These are phyloP conservation scores for Pseudocercospora cruenta DNA, from an alignment of 2,329 filamentous ascomycete species.

Conservation along the genomic window DNA sequence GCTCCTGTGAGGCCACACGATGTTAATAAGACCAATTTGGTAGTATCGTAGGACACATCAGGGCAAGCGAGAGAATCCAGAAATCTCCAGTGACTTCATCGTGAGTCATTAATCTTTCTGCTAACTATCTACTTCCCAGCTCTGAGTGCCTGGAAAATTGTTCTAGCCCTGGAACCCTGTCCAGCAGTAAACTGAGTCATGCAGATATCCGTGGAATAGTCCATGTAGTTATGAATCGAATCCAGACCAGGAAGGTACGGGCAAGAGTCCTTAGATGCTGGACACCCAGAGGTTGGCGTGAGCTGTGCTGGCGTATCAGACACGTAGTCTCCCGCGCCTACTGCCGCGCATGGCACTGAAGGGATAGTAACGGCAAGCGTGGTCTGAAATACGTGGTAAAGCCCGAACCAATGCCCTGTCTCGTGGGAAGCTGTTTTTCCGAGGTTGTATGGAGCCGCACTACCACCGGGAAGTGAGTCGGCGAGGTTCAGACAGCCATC, in stretches of 20 bases:
- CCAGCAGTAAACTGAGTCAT: conserved; percentile 17
- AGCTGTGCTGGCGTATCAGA: conserved; percentile 41
- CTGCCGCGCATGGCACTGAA: conserved; percentile 31
- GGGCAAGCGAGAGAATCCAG: no score
- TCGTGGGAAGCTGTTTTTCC: conserved; percentile 50
- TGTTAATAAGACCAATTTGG: no score
- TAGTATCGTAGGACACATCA: no score
- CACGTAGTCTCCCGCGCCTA: conserved; percentile 48
- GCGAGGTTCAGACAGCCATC: conserved; percentile 60
- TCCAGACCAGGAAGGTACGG: conserved; percentile 49
- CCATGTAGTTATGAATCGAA: conserved; percentile 60
- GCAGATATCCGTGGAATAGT: conserved; percentile 33
- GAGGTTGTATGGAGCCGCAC: conserved; percentile 49
- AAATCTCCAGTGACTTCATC: no score
- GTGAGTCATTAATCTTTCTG: no score
- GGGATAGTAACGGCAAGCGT: conserved; percentile 1
- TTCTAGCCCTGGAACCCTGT: not conserved
- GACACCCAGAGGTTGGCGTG: conserved; percentile 54
- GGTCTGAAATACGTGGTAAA: conserved; percentile 47
- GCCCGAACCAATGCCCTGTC: conserved; percentile 41
- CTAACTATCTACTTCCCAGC: not conserved
- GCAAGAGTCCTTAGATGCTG: conserved; percentile 52
- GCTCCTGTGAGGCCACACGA: no score
- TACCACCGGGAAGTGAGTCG: conserved; percentile 55
- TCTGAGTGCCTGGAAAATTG: not conserved